phyloP scores from a whole-genome alignment of 306 rosid genomes.

The Quercus wislizeni region DNA sequence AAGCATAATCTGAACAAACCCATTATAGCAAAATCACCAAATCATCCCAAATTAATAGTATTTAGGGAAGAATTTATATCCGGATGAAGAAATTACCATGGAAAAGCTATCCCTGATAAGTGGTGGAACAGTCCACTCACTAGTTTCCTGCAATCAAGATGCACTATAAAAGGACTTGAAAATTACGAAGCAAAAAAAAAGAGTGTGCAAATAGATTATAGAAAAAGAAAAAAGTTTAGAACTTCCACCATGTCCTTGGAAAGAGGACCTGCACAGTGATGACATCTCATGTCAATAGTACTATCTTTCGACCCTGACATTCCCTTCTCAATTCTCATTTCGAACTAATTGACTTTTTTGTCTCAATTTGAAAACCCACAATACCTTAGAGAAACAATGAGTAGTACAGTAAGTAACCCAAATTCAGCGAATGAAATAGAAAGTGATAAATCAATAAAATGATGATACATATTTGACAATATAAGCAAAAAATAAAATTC shows the following conservation, averaged over 20 bases:
- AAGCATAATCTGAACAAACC: neutral
- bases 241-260: conserved; percentile 51
- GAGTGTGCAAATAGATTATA: neutral
- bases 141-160: conserved; percentile 57
- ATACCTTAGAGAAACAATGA: too few relatives aligned
- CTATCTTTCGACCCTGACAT: neutral
- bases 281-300: conserved; percentile 42
- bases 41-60: neutral
- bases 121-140: conserved; percentile 66
- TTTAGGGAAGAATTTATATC: neutral
- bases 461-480: too few relatives aligned
- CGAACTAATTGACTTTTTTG: too few relatives aligned
- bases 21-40: neutral
- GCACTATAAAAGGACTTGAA: neutral
- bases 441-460: too few relatives aligned
- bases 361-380: too few relatives aligned
- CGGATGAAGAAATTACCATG: conserved; percentile 45
- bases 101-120: conserved; percentile 85
- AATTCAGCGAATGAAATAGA: too few relatives aligned
- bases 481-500: too few relatives aligned
- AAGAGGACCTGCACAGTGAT: conserved; percentile 89
- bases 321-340: neutral
- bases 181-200: neutral
- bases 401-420: too few relatives aligned
- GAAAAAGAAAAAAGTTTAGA: conserved; percentile 5